These are phyloP conservation scores for Colletotrichum acutatum DNA, from an alignment of 2,329 filamentous ascomycete genomes.

Conservation along the genomic window DNA sequence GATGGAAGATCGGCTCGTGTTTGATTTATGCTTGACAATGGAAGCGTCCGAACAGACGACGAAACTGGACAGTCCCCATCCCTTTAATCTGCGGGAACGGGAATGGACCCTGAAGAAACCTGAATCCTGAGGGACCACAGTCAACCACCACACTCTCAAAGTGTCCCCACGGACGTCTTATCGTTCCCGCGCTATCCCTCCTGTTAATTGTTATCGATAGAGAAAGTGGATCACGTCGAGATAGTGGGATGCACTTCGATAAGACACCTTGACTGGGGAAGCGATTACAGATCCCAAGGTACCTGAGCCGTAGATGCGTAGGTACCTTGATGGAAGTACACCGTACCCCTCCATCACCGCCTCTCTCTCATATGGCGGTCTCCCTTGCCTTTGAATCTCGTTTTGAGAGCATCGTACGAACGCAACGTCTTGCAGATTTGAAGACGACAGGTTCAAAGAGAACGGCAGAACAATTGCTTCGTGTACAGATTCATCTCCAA, in stretches of 20 bases:
- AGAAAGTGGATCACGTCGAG: background rate
- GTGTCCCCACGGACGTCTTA: background rate
- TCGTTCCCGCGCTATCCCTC: background rate
- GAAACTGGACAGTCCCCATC: conserved; percentile 19
- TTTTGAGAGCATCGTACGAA: background rate
- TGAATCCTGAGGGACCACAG: background rate
- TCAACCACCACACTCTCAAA: background rate
- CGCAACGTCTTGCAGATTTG: background rate
- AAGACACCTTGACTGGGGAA: conserved; percentile 22
- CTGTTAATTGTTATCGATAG: conserved; percentile 7
- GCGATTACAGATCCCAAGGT: background rate
- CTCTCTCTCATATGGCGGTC: background rate
- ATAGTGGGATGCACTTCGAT: conserved; percentile 25
- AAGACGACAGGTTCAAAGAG: background rate
- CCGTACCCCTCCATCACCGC: background rate
- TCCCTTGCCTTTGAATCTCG: background rate
- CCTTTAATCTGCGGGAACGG: conserved; percentile 22
- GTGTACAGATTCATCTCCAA: background rate
- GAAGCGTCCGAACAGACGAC: conserved; percentile 28
- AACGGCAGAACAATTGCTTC: background rate
- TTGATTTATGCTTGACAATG: conserved; percentile 31
- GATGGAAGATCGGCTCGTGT: conserved; percentile 26
- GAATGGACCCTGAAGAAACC: conserved; percentile 20
- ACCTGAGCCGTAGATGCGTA: background rate
- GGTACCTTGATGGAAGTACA: background rate